Evolutionary conservation across 305 asterid genomes (phyloP), one percentile per base, ranked within the genome.

Genomic region (Fraxinus dipetala): DNA sequence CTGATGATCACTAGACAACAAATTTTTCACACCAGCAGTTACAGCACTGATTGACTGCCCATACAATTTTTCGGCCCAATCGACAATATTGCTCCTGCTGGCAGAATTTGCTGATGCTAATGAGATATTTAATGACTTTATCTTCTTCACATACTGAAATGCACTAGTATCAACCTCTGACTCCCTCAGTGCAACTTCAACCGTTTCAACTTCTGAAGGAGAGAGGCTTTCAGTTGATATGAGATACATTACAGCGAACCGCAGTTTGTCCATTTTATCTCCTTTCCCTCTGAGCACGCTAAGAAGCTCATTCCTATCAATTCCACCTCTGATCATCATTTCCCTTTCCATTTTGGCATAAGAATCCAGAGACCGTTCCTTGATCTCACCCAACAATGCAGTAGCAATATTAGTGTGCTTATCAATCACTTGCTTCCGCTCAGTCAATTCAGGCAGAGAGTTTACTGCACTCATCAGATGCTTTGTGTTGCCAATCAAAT

Each of bases 341-440:
- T 94, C 98, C 34, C 83, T 89, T 87, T 94, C 97, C 80, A 93
- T 94, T 84, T 93, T 89, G 13, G 97, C 94, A 80, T 86, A 94
- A 22, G 94, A 88, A 85, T 94, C 96, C 18, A 94, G 90, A 74
- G 97, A 88, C 78, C 97, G 90, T 83, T 89, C 95, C 91, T 93
- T 94, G 85, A 94, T 94, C 85, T 91, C 97, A 10, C 95, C 94
- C 90, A 94, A 84, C 88, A 93, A 87, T 5, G 90, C 92, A 61
- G 98, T 94, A 43, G 98, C 98, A 65, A 94, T 93, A 67, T 92
- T 94, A 16, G 98, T 94, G 88, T 94, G 97, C 90, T 92, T 94
- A 83, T 94, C 97, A 48, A 94, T 94, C 79, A 92, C 92, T 84
- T 92, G 93, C 86, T 94, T 94, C 81, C 97, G 83, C 83, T 94